phyloP scores from a whole-genome alignment of 495 filamentous ascomycete genomes.

The Aspergillus mulundensis region DNA sequence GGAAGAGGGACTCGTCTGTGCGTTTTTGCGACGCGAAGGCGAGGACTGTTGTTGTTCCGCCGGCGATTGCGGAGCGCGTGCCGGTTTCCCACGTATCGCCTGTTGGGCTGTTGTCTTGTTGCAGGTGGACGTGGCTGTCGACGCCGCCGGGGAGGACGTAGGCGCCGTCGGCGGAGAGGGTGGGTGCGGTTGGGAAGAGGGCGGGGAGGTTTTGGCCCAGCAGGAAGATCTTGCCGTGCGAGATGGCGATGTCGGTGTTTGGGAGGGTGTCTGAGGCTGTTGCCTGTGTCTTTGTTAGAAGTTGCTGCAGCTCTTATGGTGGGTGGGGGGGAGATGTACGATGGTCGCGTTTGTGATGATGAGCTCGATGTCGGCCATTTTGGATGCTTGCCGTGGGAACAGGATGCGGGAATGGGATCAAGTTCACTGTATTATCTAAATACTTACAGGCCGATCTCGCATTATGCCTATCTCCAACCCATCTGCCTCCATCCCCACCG shows the following conservation, averaged over 20 bases:
- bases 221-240: conserved; percentile 48
- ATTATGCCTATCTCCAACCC: neutral
- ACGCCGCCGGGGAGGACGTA: conserved; percentile 42
- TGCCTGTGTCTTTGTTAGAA: conserved; percentile 9
- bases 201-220: conserved; percentile 27
- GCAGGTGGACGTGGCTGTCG: conserved; percentile 44
- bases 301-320: neutral
- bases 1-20: conserved; percentile 43
- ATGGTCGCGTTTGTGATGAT: conserved; percentile 19
- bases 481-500: neutral
- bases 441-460: neutral
- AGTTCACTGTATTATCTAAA: neutral
- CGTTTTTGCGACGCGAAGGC: conserved; percentile 55
- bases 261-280: conserved; percentile 41
- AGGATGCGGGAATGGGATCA: too few species aligned
- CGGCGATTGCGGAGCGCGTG: conserved; percentile 53
- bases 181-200: conserved; percentile 29
- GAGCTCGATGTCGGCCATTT: conserved; percentile 10
- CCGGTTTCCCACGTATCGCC: conserved; percentile 42
- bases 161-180: conserved; percentile 26
- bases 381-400: neutral
- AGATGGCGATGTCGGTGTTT: conserved; percentile 49
- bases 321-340: conserved; percentile 4
- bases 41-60: conserved; percentile 58
- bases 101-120: conserved; percentile 45